phyloP scores from a whole-genome alignment of 2,329 filamentous ascomycete genomes.

The Colletotrichum sp. region DNA sequence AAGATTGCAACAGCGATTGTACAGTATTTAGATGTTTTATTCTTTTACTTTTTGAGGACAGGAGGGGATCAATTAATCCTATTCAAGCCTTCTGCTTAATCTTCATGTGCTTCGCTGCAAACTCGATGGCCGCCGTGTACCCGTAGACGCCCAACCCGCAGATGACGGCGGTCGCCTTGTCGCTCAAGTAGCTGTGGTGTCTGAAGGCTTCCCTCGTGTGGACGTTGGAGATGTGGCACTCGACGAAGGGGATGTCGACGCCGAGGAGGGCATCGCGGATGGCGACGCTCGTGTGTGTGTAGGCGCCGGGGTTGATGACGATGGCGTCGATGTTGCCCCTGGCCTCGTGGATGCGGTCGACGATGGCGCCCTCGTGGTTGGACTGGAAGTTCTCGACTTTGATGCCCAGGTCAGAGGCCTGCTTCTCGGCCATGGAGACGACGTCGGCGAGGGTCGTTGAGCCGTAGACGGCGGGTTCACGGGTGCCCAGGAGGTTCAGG shows the following conservation, averaged over 20 bases:
- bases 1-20: constrained; percentile 1
- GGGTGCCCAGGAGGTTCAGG: constrained; percentile 78
- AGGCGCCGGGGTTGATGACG: constrained; percentile 78
- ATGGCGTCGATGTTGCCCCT: constrained; percentile 64
- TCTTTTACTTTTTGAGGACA: background rate
- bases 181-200: constrained; percentile 73
- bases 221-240: constrained; percentile 79
- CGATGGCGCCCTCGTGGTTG: constrained; percentile 77
- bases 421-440: constrained; percentile 49
- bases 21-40: background rate
- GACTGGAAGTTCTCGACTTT: constrained; percentile 65
- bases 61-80: background rate
- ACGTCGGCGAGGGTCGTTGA: constrained; percentile 71
- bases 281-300: constrained; percentile 78
- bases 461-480: constrained; percentile 78
- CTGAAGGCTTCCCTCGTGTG: constrained; percentile 69
- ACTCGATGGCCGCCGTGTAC: constrained; percentile 66
- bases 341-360: constrained; percentile 76
- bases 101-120: constrained; percentile 52
- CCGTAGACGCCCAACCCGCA: constrained; percentile 70
- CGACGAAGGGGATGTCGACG: constrained; percentile 75
- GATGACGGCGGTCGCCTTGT: constrained; percentile 78
- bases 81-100: constrained; percentile 28
- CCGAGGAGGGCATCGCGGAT: constrained; percentile 76
- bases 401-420: constrained; percentile 52